These are phyloP conservation scores for Pyricularia grisea DNA, from an alignment of 2,329 filamentous ascomycete species.

Conservation along the genomic window DNA sequence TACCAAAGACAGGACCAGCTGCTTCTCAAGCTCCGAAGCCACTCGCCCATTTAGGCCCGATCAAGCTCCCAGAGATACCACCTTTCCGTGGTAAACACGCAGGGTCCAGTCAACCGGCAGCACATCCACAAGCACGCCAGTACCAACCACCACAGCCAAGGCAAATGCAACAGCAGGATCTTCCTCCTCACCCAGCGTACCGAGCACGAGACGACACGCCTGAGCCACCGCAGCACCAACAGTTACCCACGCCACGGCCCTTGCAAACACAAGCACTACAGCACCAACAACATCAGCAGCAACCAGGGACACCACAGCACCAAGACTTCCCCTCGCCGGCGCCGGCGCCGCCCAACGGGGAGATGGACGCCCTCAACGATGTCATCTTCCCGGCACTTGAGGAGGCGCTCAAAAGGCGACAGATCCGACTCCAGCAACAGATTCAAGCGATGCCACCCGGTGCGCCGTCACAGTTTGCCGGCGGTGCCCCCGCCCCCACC, in stretches of 20 bases:
- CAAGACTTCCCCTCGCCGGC: constrained; percentile 42
- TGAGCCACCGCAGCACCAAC: constrained; percentile 10
- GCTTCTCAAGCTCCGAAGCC: constrained; percentile 24
- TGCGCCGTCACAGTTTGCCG: constrained; percentile 16
- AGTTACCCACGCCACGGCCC: constrained; percentile 10
- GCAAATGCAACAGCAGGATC: constrained; percentile 4
- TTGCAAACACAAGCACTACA: constrained; percentile 13
- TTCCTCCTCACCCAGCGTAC: neutral
- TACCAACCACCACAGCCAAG: constrained; percentile 10
- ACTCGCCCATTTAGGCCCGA: constrained; percentile 15
- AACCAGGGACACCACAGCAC: constrained; percentile 8
- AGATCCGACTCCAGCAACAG: constrained; percentile 47
- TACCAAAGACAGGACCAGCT: constrained; percentile 18
- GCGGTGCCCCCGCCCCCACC: constrained; percentile 35
- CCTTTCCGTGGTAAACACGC: constrained; percentile 33
- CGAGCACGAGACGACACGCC: neutral
- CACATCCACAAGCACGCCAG: constrained; percentile 3
- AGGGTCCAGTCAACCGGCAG: neutral
- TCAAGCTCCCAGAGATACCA: constrained; percentile 45
- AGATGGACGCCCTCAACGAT: constrained; percentile 78
- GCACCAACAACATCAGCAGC: constrained; percentile 12
- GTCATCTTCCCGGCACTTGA: constrained; percentile 91
- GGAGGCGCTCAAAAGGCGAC: constrained; percentile 76
- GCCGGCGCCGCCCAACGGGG: constrained; percentile 49
- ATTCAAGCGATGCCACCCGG: constrained; percentile 24